phyloP scores from a whole-genome alignment of 2,329 filamentous ascomycete species.

The Xylaria sp. region DNA sequence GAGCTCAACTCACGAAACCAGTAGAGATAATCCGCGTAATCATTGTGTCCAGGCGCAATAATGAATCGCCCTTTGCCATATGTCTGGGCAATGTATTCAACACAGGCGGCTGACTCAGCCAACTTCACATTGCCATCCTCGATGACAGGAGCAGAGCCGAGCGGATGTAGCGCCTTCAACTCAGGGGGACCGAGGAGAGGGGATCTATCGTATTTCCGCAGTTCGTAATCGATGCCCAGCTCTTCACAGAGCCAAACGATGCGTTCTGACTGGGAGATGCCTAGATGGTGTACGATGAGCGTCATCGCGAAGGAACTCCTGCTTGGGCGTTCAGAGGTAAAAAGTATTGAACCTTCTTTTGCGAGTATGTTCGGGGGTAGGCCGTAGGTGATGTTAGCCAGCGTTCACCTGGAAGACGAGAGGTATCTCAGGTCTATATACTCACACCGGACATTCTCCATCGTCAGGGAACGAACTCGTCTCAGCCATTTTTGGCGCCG shows the following conservation, averaged over 20 bases:
- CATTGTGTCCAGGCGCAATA: conserved; percentile 24
- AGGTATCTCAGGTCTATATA: not conserved
- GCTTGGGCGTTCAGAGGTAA: not conserved
- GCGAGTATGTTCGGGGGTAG: not conserved
- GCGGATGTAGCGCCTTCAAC: conserved; percentile 28
- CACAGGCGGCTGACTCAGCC: conserved; percentile 32
- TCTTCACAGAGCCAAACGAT: conserved; percentile 39
- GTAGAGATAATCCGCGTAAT: conserved; percentile 39
- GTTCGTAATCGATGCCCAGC: conserved; percentile 33
- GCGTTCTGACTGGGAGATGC: conserved; percentile 38
- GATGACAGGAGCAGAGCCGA: conserved; percentile 35
- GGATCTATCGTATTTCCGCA: conserved; percentile 25
- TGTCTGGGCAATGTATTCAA: conserved; percentile 36
- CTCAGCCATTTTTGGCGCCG: not conserved
- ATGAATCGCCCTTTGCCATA: conserved; percentile 31
- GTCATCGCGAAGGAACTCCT: conserved; percentile 24
- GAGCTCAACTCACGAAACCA: conserved; percentile 38
- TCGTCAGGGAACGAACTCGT: not conserved
- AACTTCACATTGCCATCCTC: conserved; percentile 32
- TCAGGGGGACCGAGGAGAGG: conserved; percentile 25
- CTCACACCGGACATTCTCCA: not conserved
- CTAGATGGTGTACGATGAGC: conserved; percentile 38
- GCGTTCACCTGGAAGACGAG: not conserved
- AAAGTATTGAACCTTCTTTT: not conserved
- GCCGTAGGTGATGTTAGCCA: not conserved